Base-by-base conservation (phyloP, 257 asterid genomes). In the Salvia rosmarinus region DNA sequence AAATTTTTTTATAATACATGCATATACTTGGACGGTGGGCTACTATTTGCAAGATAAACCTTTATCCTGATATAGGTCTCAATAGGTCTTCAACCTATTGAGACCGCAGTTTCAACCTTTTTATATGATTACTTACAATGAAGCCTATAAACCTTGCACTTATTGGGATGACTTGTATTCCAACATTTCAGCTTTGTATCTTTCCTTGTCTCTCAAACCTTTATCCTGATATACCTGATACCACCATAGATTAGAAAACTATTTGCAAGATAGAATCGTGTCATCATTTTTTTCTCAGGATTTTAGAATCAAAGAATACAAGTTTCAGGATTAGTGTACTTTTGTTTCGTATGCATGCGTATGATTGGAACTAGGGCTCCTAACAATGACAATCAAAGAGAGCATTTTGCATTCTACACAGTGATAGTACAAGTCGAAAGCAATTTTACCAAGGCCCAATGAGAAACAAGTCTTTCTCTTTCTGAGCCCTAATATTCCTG, bases 191-290 rank as follows among this genome's bases (percentile, higher is more conserved):
- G 88, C 83, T 78, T 74, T 85, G 89, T 88, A 90, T 73, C 99
- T 83, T 77, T 90, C 99, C 84, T 85, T 89, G 76, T 95, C 96
- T 68, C 81, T 80, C 86, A 83, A 61, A 14, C 99, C 95, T 66
- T 79, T 95, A 23, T 89, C 98, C 70, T 88, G 94, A 86, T 95
- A 95, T 60, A 91, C 97, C 97, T 89, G 94, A 80, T 52, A 19
- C n/a, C n/a, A n/a, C n/a, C n/a, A n/a, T n/a, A n/a, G n/a, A n/a
- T n/a, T n/a, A n/a, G n/a, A n/a, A n/a, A n/a, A n/a, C n/a, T n/a
- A n/a, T n/a, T n/a, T n/a, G n/a, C n/a, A 19, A 49, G 54, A 61
- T 67, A 62, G 32, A 54, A 55, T 10, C 0, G 42, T 37, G 11
- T 14, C 40, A 8, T 3, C n/a, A n/a, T n/a, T 3, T 21, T 39